phyloP scores from a whole-genome alignment of 306 rosid genomes.

The apple (Malus domestica) region DNA sequence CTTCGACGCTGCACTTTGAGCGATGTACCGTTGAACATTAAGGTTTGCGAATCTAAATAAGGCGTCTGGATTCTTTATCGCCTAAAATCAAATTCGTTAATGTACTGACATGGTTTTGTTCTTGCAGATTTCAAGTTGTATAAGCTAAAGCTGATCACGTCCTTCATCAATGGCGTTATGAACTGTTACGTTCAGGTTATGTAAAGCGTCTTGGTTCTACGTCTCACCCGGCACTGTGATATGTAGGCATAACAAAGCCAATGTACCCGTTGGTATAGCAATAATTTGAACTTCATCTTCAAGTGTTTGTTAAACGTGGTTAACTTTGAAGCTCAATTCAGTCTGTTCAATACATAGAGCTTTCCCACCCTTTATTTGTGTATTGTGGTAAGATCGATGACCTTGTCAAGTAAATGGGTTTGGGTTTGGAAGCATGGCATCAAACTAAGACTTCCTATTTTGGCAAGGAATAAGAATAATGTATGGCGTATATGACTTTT shows the following conservation, averaged over 20 bases:
- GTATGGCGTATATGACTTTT: no score
- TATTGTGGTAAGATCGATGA: not conserved
- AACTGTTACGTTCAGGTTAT: not conserved
- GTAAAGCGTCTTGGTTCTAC: not conserved
- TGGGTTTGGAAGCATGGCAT: not conserved
- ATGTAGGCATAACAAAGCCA: not conserved
- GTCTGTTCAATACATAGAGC: no score
- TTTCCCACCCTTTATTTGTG: not conserved
- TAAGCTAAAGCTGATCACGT: not conserved
- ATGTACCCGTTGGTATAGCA: not conserved
- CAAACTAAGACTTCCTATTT: not conserved
- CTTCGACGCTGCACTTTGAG: constrained; percentile 17
- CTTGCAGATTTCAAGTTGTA: not conserved
- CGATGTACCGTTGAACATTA: not conserved
- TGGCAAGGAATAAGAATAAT: not conserved
- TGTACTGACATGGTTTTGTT: not conserved
- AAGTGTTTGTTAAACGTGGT: not conserved
- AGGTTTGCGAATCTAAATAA: not conserved
- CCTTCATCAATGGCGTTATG: not conserved
- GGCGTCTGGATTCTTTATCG: not conserved
- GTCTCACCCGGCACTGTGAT: not conserved
- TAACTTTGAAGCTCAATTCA: not conserved
- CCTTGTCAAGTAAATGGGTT: not conserved
- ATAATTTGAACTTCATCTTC: not conserved
- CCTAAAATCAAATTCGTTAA: not conserved